These are phyloP conservation scores for Schizosaccharomyces lindneri DNA, from an alignment of 805 yeast species.

Conservation along the genomic window DNA sequence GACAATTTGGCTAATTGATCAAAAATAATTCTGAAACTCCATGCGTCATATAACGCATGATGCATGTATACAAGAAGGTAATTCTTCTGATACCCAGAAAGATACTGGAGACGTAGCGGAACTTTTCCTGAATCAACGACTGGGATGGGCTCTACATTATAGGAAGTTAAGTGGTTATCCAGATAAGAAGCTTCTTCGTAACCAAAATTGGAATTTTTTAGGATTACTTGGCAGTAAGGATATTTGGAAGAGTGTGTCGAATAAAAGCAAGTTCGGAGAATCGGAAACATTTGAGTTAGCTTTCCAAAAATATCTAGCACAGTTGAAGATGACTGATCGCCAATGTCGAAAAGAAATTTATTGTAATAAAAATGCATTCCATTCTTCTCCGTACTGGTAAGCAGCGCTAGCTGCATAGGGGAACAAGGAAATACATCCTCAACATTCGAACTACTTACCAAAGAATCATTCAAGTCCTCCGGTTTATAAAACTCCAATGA, in stretches of 20 bases:
- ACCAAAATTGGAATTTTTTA: slow-evolving; percentile 1
- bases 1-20: slow-evolving; percentile 1
- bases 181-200: not conserved
- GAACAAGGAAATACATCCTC: slow-evolving; percentile 5
- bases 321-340: not conserved
- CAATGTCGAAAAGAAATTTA: not conserved
- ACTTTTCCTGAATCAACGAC: not conserved
- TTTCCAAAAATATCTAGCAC: not conserved
- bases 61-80: slow-evolving; percentile 4
- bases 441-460: no score
- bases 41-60: slow-evolving; percentile 8
- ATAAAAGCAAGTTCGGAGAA: slow-evolving; percentile 7
- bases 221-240: slow-evolving; percentile 7
- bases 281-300: slow-evolving; percentile 2
- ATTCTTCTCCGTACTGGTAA: slow-evolving; percentile 1
- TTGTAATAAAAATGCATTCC: not conserved
- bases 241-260: slow-evolving; percentile 3
- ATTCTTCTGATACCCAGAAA: not conserved
- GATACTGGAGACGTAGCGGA: not conserved
- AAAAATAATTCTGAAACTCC: slow-evolving; percentile 6
- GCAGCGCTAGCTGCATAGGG: slow-evolving; percentile 9
- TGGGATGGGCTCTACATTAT: not conserved
- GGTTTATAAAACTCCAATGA: no score
- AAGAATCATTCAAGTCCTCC: no score
- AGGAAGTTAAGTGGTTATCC: not conserved